Evolutionary conservation across 148 eudicot species (phyloP), one percentile per base, ranked within the genome.

Genomic region (Rhododendron henanense): DNA sequence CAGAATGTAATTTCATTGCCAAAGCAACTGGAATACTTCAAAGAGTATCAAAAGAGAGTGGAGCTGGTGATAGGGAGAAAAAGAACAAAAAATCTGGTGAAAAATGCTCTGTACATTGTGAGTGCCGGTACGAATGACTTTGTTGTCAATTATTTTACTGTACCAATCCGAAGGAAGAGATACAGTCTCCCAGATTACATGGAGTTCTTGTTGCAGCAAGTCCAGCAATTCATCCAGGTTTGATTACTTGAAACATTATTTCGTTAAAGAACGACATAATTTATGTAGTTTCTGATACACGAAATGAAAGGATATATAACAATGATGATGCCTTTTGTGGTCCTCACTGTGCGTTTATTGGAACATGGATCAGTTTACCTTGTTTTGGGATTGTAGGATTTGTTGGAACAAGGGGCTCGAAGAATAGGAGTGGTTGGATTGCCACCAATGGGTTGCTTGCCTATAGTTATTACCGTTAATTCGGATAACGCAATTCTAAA

Each of bases 381-480:
- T 53, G 57, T 53, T 2, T 53, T 53, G 57, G 57, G 57, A 10
- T 14, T 51, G 59, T 37, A 94, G 95, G 94, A 57, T 18, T 86
- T 93, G 65, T 3, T 3, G 71, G 90, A 86, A 0, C 59, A 88
- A 84, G 97, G 95, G 14, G 97, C 95, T 59, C 83, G 84, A 81
- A 88, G 19, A 50, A 92, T 95, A 4, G 94, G 73, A 1, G 85
- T 95, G 3, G 93, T 90, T 21, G 91, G 93, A 6, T 79, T 92
- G 55, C 94, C 95, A 23, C 96, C 95, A 23, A 90, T 92, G 33
- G 94, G 96, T 51, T 93, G 94, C 87, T 53, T 93, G 87, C 98
- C 98, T 1, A 79, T 25, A 10, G 87, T 89, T 2, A 91, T 93
- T 21, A 93, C 92, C 3, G 23, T 88, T 3, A 75, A 81, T 79